A percentile compares a stretch with the other conserved stretches of the same genome.
Conservation (phyloP, 2,329 filamentous ascomycete species). For the Sarocladium brachiariae region DNA sequence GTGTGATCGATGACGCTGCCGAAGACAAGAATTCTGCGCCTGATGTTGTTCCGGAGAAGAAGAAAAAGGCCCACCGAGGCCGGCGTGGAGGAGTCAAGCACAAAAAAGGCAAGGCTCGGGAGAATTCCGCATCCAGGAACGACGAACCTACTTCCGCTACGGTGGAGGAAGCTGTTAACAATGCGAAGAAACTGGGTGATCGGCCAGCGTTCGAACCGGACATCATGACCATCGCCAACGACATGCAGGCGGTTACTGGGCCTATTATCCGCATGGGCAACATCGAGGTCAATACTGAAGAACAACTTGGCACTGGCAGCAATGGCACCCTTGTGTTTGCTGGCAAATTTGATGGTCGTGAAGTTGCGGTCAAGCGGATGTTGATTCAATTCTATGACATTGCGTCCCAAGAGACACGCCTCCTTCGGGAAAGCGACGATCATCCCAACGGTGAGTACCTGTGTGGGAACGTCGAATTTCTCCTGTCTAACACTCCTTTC, state of each 20-base stretch:
- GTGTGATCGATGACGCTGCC: not conserved
- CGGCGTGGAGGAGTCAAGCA: constrained; percentile 66
- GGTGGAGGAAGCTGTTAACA: constrained; percentile 56
- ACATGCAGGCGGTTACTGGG: constrained; percentile 54
- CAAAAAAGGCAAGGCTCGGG: constrained; percentile 49
- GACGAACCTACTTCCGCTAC: constrained; percentile 34
- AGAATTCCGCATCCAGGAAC: constrained; percentile 42
- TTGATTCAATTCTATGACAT: constrained; percentile 93
- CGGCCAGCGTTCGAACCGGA: constrained; percentile 34
- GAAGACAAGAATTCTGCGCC: not conserved
- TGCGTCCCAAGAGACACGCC: constrained; percentile 84
- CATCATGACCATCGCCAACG: constrained; percentile 48
- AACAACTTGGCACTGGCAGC: constrained; percentile 70
- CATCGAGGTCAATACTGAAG: constrained; percentile 56
- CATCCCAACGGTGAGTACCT: constrained; percentile 66
- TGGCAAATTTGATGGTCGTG: constrained; percentile 86
- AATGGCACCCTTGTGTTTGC: constrained; percentile 96
- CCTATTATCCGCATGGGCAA: constrained; percentile 55
- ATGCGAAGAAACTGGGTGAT: constrained; percentile 51
- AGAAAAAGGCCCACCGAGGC: constrained; percentile 63
- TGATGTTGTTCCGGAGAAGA: constrained; percentile 20
- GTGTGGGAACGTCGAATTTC: not conserved
- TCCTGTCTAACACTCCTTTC: not conserved
- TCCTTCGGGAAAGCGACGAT: constrained; percentile 88
- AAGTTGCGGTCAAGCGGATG: constrained; percentile 96